Evolutionary conservation across 2,329 filamentous ascomycete species (phyloP), one percentile per base, ranked within the genome.

Genomic region (Verticillium nonalfalfae): DNA sequence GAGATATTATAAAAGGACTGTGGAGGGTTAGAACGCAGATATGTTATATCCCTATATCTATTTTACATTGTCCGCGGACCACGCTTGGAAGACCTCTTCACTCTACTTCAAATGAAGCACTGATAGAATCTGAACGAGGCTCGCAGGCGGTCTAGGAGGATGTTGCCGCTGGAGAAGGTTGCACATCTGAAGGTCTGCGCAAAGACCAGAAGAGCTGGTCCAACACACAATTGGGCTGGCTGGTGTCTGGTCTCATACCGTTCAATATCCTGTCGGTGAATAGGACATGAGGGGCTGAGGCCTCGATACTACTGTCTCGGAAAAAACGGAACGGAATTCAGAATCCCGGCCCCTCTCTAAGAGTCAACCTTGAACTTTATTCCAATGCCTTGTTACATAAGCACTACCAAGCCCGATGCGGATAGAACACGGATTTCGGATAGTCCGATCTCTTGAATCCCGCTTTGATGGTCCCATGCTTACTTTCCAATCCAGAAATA

Each of bases 121-220:
- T 31, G 26, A 31, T 4, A 31, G 26, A 5, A 31, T 31, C 26
- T 4, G 5, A 65, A 6, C 2, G 62, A 60, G 34, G 33, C 21
- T 1, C 26, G 55, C 15, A 65, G 39, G 1, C 58, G 60, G 26
- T 62, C 34, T 13, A 65, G 64, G 38, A 65, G 59, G 59, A 62
- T 57, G 36, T 74, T 72, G 33, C 63, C 65, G 21, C 66, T 77
- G 35, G 83, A 71, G 67, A 81, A 78, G 26, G 83, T 72, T 2
- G 81, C 77, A 15, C 79, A 77, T 7, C 79, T 79, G 62, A 81
- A 72, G 4, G 75, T 80, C 63, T 81, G 78, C 35, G 72, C 70
- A 63, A 81, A 69, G 61, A 65, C 63, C 1, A 74, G 61, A 1
- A 68, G 66, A 0, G 71, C 70, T 26, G 68, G 73, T 1, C 66